A percentile compares a stretch with the other conserved stretches of the same genome.
Evolutionary conservation across 2,329 filamentous ascomycete species (phyloP).

Genomic region (Penicillium sp.): DNA sequence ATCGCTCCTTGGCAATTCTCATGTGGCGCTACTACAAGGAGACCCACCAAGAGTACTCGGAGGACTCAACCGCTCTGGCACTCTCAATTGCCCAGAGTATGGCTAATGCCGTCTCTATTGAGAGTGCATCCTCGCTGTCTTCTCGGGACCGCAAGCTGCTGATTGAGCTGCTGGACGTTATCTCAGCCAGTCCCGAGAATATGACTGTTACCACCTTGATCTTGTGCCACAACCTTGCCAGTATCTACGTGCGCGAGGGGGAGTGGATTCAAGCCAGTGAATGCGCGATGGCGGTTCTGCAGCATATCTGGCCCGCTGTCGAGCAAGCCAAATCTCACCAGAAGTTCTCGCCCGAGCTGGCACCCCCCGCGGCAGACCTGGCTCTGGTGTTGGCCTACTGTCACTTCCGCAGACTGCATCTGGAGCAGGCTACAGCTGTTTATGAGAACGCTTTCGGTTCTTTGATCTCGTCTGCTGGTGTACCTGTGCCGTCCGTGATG

Average conservation of each 20-base stretch:
- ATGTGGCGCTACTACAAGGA: slow-evolving; percentile 36
- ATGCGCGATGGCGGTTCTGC: slow-evolving; percentile 28
- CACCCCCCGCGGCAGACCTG: slow-evolving; percentile 31
- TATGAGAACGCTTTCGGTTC: slow-evolving; percentile 36
- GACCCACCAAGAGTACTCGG: slow-evolving; percentile 27
- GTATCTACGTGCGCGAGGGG: slow-evolving; percentile 30
- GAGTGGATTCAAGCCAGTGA: slow-evolving; percentile 30
- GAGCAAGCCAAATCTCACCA: slow-evolving; percentile 28
- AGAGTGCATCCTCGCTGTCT: slow-evolving; percentile 21
- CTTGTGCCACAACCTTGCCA: slow-evolving; percentile 31
- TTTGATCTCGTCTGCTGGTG: slow-evolving; percentile 29
- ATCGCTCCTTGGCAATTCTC: slow-evolving; percentile 29
- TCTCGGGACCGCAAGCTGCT: slow-evolving; percentile 28
- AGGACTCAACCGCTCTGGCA: slow-evolving; percentile 28
- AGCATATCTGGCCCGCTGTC: slow-evolving; percentile 32
- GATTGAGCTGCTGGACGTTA: slow-evolving; percentile 31
- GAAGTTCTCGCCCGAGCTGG: slow-evolving; percentile 28
- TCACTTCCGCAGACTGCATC: slow-evolving; percentile 32
- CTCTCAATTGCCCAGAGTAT: slow-evolving; percentile 27
- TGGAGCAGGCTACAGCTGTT: slow-evolving; percentile 26
- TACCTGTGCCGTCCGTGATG: slow-evolving; percentile 29
- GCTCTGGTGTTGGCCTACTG: slow-evolving; percentile 33
- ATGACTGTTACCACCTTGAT: slow-evolving; percentile 26
- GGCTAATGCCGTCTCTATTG: slow-evolving; percentile 19
- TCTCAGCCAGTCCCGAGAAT: slow-evolving; percentile 25